Evolutionary conservation across 139 green algal species (phyloP).

Genomic region (Coccomyxa sp.): DNA sequence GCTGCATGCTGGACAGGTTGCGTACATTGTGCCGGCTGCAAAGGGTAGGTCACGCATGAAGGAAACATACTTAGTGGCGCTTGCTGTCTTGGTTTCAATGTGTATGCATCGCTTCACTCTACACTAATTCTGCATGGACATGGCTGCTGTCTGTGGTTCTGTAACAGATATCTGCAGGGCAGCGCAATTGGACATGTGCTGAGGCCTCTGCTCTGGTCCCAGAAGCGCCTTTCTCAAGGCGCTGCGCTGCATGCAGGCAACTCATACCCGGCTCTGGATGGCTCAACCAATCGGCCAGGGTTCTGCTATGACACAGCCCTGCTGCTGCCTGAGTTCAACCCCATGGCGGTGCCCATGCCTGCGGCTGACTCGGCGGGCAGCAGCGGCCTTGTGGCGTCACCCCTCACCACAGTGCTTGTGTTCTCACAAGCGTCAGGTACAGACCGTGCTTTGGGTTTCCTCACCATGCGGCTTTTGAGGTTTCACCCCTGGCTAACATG

Average conservation of each 20-base stretch:
- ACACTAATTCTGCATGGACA: not conserved
- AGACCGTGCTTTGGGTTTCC: too few relatives aligned
- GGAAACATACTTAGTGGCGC: not conserved
- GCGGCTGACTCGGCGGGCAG: not conserved
- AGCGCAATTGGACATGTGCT: not conserved
- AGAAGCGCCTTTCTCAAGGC: too few relatives aligned
- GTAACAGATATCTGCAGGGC: too few relatives aligned
- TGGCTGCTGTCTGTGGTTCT: too few relatives aligned
- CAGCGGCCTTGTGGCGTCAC: not conserved
- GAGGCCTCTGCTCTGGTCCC: too few relatives aligned
- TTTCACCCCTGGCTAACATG: too few relatives aligned
- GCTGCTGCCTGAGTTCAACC: slow-evolving; percentile 11
- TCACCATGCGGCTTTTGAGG: too few relatives aligned
- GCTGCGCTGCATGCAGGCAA: slow-evolving; percentile 6
- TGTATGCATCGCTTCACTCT: not conserved
- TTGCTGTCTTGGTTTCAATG: not conserved
- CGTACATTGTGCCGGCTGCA: not conserved
- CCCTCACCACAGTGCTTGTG: not conserved
- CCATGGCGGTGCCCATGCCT: not conserved
- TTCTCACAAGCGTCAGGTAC: too few relatives aligned
- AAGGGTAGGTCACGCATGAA: not conserved
- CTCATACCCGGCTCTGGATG: not conserved
- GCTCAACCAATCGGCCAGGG: not conserved
- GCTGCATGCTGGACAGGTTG: not conserved
- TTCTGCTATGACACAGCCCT: slow-evolving; percentile 8